These are phyloP conservation scores for Aspergillus novoparasiticus DNA, from an alignment of 2,329 filamentous ascomycete genomes.

Conservation along the genomic window DNA sequence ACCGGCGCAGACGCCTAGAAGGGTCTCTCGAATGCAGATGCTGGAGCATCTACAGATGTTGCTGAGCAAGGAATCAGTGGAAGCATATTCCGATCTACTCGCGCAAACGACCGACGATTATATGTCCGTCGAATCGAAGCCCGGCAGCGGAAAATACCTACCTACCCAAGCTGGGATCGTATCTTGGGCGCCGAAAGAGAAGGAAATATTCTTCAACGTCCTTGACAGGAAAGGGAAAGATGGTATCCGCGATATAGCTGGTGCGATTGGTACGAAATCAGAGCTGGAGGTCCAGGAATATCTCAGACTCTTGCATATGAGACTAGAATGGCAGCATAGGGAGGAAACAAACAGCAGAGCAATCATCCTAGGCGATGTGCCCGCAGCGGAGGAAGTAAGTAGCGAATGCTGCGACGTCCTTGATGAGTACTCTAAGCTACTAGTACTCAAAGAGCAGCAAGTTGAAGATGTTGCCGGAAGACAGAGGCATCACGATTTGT, in stretches of 20 bases:
- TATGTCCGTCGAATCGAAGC: slow-evolving; percentile 8
- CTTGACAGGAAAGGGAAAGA: slow-evolving; percentile 66
- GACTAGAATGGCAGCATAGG: slow-evolving; percentile 45
- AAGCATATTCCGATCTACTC: slow-evolving; percentile 54
- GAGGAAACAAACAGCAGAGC: slow-evolving; percentile 37
- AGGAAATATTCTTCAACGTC: slow-evolving; percentile 67
- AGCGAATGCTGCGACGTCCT: slow-evolving; percentile 65
- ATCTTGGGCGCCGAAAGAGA: slow-evolving; percentile 72
- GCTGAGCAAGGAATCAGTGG: slow-evolving; percentile 48
- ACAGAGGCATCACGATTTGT: slow-evolving; percentile 63
- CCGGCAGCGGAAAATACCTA: slow-evolving; percentile 28
- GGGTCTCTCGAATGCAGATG: slow-evolving; percentile 15
- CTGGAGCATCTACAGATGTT: slow-evolving; percentile 17
- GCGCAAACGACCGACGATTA: slow-evolving; percentile 58
- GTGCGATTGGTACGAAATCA: slow-evolving; percentile 69
- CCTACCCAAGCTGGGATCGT: slow-evolving; percentile 68
- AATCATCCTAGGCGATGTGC: slow-evolving; percentile 59
- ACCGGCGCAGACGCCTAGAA: not conserved
- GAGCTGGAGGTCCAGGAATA: slow-evolving; percentile 74
- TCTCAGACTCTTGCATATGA: slow-evolving; percentile 62
- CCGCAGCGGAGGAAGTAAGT: slow-evolving; percentile 73
- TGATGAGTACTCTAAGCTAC: slow-evolving; percentile 67
- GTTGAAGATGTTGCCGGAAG: slow-evolving; percentile 64
- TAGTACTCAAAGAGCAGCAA: slow-evolving; percentile 66
- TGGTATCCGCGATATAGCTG: slow-evolving; percentile 64